Percentiles rank a stretch among this genome's conserved stretches.
These are phyloP conservation scores for Mentha longifolia DNA, from an alignment of 257 asterid genomes.

Conservation along the genomic window DNA sequence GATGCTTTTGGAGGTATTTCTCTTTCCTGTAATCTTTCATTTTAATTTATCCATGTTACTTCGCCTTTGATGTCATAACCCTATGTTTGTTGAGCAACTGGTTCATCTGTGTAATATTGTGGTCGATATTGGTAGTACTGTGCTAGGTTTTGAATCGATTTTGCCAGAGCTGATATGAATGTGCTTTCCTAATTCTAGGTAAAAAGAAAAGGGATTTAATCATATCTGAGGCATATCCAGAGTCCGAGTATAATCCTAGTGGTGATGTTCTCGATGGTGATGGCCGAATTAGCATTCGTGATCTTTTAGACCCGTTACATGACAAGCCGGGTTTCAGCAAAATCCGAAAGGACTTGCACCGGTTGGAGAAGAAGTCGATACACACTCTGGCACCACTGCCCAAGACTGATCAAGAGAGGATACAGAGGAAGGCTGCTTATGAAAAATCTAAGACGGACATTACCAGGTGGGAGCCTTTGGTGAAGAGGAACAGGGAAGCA, in stretches of 20 bases:
- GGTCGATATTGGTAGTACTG: neutral
- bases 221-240: slow-evolving; percentile 82
- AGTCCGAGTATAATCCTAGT: slow-evolving; percentile 86
- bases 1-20: slow-evolving; percentile 72
- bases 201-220: slow-evolving; percentile 57
- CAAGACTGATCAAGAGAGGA: slow-evolving; percentile 61
- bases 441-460: slow-evolving; percentile 63
- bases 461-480: slow-evolving; percentile 79
- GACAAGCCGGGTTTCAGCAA: slow-evolving; percentile 61
- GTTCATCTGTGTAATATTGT: neutral
- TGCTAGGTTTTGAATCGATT: neutral
- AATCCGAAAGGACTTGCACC: slow-evolving; percentile 53
- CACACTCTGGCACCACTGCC: slow-evolving; percentile 75
- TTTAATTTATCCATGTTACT: neutral
- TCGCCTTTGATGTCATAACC: neutral
- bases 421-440: slow-evolving; percentile 73
- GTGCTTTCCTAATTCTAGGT: slow-evolving; percentile 44
- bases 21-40: neutral
- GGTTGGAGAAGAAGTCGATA: slow-evolving; percentile 55
- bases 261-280: slow-evolving; percentile 73
- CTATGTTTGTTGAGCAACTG: slow-evolving; percentile 12
- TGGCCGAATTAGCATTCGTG: slow-evolving; percentile 68
- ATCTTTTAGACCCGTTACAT: slow-evolving; percentile 74
- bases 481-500: slow-evolving; percentile 91
- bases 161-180: slow-evolving; percentile 23